Percentiles rank a stretch among this genome's conserved stretches.
These are phyloP conservation scores for Mortierella sp. DNA, from an alignment of 371 early-diverging fungal species.

Conservation along the genomic window DNA sequence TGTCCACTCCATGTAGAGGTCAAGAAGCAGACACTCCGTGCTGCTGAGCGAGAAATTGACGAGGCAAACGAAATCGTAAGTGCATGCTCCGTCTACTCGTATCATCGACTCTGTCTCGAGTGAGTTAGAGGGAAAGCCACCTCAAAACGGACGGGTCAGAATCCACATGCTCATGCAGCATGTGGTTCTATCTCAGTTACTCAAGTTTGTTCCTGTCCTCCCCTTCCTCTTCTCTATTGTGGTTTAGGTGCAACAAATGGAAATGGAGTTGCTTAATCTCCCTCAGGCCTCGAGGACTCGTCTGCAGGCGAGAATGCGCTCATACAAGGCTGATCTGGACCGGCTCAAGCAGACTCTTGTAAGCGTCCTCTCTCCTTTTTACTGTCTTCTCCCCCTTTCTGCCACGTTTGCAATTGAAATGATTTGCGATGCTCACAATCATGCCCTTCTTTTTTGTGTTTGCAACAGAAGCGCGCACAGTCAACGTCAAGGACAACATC, in stretches of 20 bases:
- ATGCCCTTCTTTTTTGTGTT: constrained; percentile 1
- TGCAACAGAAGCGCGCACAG: constrained; percentile 36
- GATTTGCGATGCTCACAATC: constrained; percentile 37
- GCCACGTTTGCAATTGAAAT: constrained; percentile 28
- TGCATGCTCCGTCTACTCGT: too few relatives aligned
- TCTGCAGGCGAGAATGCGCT: constrained; percentile 76
- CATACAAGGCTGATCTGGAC: constrained; percentile 83
- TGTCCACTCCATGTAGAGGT: constrained; percentile 60
- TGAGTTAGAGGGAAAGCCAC: too few relatives aligned
- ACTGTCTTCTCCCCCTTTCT: constrained; percentile 4
- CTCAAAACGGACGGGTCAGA: too few relatives aligned
- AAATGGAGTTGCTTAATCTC: constrained; percentile 87
- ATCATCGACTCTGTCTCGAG: too few relatives aligned
- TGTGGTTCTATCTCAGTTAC: background rate
- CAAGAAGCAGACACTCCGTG: constrained; percentile 76
- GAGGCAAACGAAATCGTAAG: constrained; percentile 92
- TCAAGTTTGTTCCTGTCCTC: background rate
- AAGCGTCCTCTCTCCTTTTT: constrained; percentile 27
- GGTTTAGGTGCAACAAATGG: constrained; percentile 88
- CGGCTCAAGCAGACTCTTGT: constrained; percentile 80
- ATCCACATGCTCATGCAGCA: too few relatives aligned
- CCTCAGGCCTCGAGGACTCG: constrained; percentile 73
- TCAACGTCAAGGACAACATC: constrained; percentile 54
- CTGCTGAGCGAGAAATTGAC: constrained; percentile 87
- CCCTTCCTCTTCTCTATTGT: too few relatives aligned